Evolutionary conservation across 371 early-diverging fungal species (phyloP).

Genomic region (Syncephalastrum monosporum): DNA sequence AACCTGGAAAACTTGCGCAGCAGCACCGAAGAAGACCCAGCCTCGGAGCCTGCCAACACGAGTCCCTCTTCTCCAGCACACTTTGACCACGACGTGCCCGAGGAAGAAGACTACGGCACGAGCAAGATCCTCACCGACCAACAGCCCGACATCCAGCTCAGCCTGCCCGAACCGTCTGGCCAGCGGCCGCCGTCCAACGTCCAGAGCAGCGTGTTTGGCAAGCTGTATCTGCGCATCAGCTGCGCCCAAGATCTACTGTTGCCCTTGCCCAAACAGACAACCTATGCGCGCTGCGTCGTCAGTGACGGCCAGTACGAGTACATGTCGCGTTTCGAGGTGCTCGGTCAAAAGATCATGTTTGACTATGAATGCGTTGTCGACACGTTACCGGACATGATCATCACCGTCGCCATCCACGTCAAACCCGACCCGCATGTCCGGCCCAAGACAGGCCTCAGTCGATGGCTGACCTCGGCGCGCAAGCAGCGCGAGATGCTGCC

Average conservation of each 20-base stretch:
- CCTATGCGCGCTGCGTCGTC: slow-evolving; percentile 45
- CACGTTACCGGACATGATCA: slow-evolving; percentile 38
- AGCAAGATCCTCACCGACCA: background rate
- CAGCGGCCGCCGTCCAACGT: too few relatives aligned
- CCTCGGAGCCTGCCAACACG: background rate
- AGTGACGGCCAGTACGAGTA: slow-evolving; percentile 50
- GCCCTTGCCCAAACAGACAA: slow-evolving; percentile 39
- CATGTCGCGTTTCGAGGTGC: slow-evolving; percentile 45
- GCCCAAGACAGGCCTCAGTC: slow-evolving; percentile 30
- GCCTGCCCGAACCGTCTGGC: background rate
- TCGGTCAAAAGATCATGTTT: slow-evolving; percentile 24
- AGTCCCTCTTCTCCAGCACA: slow-evolving; percentile 2
- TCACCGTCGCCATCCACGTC: slow-evolving; percentile 47
- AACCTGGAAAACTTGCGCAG: background rate
- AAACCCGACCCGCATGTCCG: slow-evolving; percentile 42
- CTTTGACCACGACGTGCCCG: slow-evolving; percentile 3
- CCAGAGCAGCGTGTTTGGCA: slow-evolving; percentile 17
- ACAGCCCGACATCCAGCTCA: slow-evolving; percentile 1
- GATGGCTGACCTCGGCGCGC: slow-evolving; percentile 31
- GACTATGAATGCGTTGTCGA: slow-evolving; percentile 47
- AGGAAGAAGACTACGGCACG: slow-evolving; percentile 1
- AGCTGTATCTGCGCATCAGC: slow-evolving; percentile 41
- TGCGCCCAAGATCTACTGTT: slow-evolving; percentile 35
- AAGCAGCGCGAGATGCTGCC: slow-evolving; percentile 32
- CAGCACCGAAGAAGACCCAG: too few relatives aligned